Conservation (phyloP, 164 flowering plant genomes). For the Nymphaea colorata region DNA sequence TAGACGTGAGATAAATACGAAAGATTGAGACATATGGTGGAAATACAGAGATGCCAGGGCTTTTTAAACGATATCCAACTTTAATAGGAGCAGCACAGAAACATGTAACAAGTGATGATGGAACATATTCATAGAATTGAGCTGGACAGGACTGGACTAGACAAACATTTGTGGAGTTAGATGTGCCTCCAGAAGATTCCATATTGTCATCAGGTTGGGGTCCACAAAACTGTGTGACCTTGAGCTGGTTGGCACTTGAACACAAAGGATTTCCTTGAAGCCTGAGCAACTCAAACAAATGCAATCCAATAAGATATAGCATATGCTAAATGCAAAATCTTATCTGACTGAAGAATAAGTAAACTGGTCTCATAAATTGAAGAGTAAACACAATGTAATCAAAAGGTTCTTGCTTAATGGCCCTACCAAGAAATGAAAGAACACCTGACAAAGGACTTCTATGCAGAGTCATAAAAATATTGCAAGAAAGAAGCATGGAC, state of each 20-base stretch:
- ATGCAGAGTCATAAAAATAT: too few relatives aligned
- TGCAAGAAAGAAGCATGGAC: too few relatives aligned
- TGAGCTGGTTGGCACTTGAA: constrained; percentile 20
- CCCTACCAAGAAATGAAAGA: too few relatives aligned
- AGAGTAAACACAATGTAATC: too few relatives aligned
- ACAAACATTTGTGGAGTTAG: constrained; percentile 16
- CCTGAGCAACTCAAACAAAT: constrained; percentile 26
- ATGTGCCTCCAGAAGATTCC: constrained; percentile 3
- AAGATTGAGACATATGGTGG: constrained; percentile 29
- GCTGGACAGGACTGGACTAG: constrained; percentile 36
- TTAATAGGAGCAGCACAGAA: constrained; percentile 66
- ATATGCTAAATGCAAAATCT: too few relatives aligned
- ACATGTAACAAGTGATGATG: constrained; percentile 31
- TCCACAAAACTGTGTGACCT: constrained; percentile 32
- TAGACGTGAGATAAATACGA: constrained; percentile 35
- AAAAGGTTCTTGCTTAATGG: too few relatives aligned
- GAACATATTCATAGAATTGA: constrained; percentile 36
- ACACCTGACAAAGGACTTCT: too few relatives aligned
- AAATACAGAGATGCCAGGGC: constrained; percentile 75
- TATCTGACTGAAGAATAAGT: too few relatives aligned
- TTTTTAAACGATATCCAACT: constrained; percentile 75
- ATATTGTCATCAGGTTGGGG: constrained; percentile 12
- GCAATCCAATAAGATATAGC: not conserved
- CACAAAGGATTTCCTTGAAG: constrained; percentile 72
- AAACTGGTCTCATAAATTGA: too few relatives aligned